Conservation (phyloP, 129 eudicot species). For the Escallonia herrerae region DNA sequence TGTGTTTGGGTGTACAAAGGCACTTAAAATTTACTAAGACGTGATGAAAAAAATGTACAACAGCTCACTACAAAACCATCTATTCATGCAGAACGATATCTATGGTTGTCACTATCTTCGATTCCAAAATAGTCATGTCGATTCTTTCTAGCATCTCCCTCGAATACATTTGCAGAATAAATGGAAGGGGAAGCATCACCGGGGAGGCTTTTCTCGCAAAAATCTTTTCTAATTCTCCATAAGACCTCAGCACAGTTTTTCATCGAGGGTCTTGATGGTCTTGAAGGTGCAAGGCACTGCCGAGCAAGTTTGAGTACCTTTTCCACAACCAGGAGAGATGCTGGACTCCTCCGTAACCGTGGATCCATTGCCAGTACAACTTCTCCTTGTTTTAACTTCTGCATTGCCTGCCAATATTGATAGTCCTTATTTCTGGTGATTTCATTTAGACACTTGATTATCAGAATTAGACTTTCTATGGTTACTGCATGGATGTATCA, state of each 20-base stretch:
- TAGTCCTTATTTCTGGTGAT: background rate
- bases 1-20: background rate
- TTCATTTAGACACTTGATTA: no score
- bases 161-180: constrained; percentile 40
- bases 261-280: constrained; percentile 65
- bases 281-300: constrained; percentile 58
- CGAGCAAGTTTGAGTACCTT: constrained; percentile 61
- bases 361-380: constrained; percentile 72
- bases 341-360: constrained; percentile 59
- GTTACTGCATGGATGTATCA: no score
- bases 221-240: constrained; percentile 65
- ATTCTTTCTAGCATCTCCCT: constrained; percentile 31
- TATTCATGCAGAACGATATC: constrained; percentile 39
- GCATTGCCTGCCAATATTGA: constrained; percentile 49
- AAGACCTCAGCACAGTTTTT: constrained; percentile 57
- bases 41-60: no score
- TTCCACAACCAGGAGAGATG: constrained; percentile 55
- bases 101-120: constrained; percentile 37
- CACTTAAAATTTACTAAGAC: background rate
- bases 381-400: constrained; percentile 54
- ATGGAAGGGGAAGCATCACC: constrained; percentile 21
- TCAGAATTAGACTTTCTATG: no score
- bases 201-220: constrained; percentile 21
- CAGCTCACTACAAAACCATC: background rate
- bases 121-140: constrained; percentile 44